Conservation (phyloP, 768 basidiomycete genomes). For the Phylloporus sp. region DNA sequence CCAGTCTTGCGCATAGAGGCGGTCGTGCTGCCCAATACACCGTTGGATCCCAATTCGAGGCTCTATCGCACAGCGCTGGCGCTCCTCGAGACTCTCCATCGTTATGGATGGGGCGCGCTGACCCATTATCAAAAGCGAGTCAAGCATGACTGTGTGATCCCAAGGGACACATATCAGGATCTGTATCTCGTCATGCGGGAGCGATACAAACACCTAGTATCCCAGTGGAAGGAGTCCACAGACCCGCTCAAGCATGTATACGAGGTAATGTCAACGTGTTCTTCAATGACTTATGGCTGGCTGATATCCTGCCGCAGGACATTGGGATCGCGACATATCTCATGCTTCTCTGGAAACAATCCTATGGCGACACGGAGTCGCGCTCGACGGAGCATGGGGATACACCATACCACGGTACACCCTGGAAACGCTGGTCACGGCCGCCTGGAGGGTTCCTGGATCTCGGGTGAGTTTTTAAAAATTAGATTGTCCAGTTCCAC, state of each 20-base stretch:
- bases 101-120: slow-evolving; percentile 84
- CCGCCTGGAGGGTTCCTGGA: slow-evolving; percentile 87
- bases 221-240: slow-evolving; percentile 75
- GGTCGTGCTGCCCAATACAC: slow-evolving; percentile 39
- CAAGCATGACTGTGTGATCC: slow-evolving; percentile 73
- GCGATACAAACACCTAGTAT: slow-evolving; percentile 71
- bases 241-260: slow-evolving; percentile 90
- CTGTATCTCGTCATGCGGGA: slow-evolving; percentile 85
- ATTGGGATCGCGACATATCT: slow-evolving; percentile 93
- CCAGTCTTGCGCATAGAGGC: slow-evolving; percentile 23
- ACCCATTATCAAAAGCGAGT: slow-evolving; percentile 86
- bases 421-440: slow-evolving; percentile 73
- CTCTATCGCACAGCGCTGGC: slow-evolving; percentile 78
- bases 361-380: slow-evolving; percentile 36
- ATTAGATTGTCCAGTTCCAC: not conserved
- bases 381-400: not conserved
- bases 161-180: slow-evolving; percentile 82
- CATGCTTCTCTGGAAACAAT: slow-evolving; percentile 85
- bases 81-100: slow-evolving; percentile 76
- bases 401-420: slow-evolving; percentile 18
- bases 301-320: slow-evolving; percentile 50
- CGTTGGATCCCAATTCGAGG: slow-evolving; percentile 53
- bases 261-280: slow-evolving; percentile 51
- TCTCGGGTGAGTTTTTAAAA: slow-evolving; percentile 56
- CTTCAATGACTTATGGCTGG: not conserved